Evolutionary conservation across 306 rosid genomes (phyloP).

Genomic region (Adenanthera pavonina): DNA sequence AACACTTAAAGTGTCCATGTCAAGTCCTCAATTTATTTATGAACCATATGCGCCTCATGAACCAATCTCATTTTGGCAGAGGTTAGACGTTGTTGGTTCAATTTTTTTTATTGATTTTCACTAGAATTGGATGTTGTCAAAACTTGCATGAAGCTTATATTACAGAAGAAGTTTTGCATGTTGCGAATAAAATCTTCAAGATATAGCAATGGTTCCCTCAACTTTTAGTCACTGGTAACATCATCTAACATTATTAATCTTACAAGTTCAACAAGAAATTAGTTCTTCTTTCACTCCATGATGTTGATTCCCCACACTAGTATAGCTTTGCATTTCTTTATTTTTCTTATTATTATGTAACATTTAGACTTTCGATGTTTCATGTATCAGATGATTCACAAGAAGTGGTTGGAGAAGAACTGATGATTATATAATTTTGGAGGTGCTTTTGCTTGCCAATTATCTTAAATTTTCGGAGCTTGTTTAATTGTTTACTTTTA

Average conservation of each 20-base stretch:
- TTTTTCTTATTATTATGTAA: constrained; percentile 22
- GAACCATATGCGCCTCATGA: constrained; percentile 90
- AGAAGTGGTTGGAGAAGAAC: constrained; percentile 92
- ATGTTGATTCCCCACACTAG: constrained; percentile 8
- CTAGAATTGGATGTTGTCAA: neutral
- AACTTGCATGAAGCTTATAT: neutral
- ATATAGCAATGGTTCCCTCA: neutral
- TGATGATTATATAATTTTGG: constrained; percentile 69
- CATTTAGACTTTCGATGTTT: constrained; percentile 40
- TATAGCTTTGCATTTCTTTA: constrained; percentile 21
- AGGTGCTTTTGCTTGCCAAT: constrained; percentile 60
- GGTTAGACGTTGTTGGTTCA: constrained; percentile 57
- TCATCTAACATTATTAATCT: neutral
- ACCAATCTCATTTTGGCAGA: constrained; percentile 71
- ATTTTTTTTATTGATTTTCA: neutral
- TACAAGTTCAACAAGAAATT: neutral
- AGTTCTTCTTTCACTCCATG: constrained; percentile 36
- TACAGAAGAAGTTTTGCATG: neutral
- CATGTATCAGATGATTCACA: constrained; percentile 80
- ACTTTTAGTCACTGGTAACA: neutral
- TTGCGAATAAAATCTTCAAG: neutral
- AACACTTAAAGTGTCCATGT: constrained; percentile 55
- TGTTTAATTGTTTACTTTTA: neutral
- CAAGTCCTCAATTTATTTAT: constrained; percentile 83
- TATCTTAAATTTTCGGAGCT: constrained; percentile 26